Percentiles rank a stretch among this genome's conserved stretches.
Evolutionary conservation across 371 early-diverging fungal species (phyloP).

Genomic region (Mucor racemosus): DNA sequence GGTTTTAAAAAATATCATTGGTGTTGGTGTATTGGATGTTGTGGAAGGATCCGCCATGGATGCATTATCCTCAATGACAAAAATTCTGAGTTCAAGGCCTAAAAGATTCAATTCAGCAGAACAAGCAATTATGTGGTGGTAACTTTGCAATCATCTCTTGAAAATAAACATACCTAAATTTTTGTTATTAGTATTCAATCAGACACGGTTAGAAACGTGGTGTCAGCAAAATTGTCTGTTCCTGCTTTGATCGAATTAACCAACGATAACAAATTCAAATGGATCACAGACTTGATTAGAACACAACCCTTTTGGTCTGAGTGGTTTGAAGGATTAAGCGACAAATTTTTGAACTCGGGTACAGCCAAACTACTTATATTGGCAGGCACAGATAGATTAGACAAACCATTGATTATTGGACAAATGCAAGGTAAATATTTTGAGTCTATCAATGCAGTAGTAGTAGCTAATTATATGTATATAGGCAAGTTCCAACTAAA

Average conservation of each 20-base stretch:
- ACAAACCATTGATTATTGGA: conserved; percentile 89
- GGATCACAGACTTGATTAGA: conserved; percentile 73
- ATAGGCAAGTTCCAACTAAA: conserved; percentile 84
- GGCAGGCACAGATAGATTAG: conserved; percentile 92
- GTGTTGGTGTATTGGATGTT: conserved; percentile 85
- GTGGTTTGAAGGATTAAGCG: conserved; percentile 87
- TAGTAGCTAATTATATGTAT: not conserved
- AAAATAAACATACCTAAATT: not conserved
- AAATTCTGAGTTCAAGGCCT: conserved; percentile 67
- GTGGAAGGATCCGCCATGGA: conserved; percentile 91
- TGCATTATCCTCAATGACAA: conserved; percentile 70
- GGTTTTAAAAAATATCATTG: conserved; percentile 64
- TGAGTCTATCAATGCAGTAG: not conserved
- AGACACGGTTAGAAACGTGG: conserved; percentile 63
- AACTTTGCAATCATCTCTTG: not conserved
- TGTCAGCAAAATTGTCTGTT: conserved; percentile 80
- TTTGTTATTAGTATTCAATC: conserved; percentile 53
- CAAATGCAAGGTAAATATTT: conserved; percentile 89
- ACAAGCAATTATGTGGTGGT: conserved; percentile 76
- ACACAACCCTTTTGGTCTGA: conserved; percentile 82
- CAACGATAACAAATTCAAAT: conserved; percentile 47
- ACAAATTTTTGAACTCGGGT: conserved; percentile 73
- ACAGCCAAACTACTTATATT: conserved; percentile 84
- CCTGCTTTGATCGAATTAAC: conserved; percentile 58
- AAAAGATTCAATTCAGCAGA: conserved; percentile 57